A percentile compares a stretch with the other conserved stretches of the same genome.
These are phyloP conservation scores for Coriaria nepalensis DNA, from an alignment of 306 rosid genomes.

Conservation along the genomic window DNA sequence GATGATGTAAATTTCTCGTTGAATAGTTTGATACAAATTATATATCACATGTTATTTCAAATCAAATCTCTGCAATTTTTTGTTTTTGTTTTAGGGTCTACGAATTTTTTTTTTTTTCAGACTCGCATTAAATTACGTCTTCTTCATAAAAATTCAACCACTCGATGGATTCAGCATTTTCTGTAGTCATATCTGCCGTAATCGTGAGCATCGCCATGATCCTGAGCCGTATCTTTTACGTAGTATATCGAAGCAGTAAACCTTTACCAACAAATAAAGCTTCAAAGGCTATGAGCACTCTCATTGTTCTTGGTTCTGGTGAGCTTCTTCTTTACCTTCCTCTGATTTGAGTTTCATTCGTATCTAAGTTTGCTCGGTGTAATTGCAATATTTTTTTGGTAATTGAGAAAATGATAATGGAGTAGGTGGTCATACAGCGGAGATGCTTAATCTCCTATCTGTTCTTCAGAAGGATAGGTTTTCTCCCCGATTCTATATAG, in stretches of 20 bases:
- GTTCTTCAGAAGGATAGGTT: constrained; percentile 53
- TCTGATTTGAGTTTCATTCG: not conserved
- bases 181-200: constrained; percentile 4
- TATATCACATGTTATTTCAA: too few species aligned
- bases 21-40: too few species aligned
- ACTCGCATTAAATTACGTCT: too few species aligned
- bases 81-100: too few species aligned
- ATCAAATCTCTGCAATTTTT: too few species aligned
- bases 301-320: constrained; percentile 29
- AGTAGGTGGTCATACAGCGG: constrained; percentile 78
- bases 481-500: constrained; percentile 59
- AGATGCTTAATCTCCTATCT: constrained; percentile 81
- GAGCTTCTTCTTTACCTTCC: not conserved
- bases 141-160: too few species aligned
- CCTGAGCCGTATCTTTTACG: constrained; percentile 24
- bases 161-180: too few species aligned
- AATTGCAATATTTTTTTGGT: not conserved
- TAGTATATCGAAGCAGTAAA: constrained; percentile 23
- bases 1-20: too few species aligned
- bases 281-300: constrained; percentile 17
- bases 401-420: not conserved
- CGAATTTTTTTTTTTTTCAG: too few species aligned
- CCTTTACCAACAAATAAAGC: constrained; percentile 13
- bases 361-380: not conserved
- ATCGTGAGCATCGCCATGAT: constrained; percentile 13